Percentiles rank a stretch among this genome's conserved stretches.
phyloP scores from a whole-genome alignment of 345 rosid genomes.

The Arabidopsis arenosa region DNA sequence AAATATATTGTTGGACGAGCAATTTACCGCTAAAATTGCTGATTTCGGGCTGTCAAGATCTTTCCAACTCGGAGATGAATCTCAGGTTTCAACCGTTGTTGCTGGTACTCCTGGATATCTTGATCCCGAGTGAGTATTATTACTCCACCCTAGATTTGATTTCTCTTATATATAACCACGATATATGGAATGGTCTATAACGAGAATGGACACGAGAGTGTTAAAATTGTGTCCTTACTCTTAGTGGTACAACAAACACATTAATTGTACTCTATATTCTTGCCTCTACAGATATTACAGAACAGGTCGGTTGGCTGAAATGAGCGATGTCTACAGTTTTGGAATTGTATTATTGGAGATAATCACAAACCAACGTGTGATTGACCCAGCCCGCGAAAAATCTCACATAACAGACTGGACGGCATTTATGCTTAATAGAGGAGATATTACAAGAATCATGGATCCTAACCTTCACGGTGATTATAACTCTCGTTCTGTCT shows the following conservation, averaged over 20 bases:
- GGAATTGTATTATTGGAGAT: constrained; percentile 58
- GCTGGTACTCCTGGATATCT: constrained; percentile 34
- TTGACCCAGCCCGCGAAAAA: constrained; percentile 25
- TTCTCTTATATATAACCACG: no score
- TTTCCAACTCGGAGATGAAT: constrained; percentile 30
- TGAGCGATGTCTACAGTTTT: constrained; percentile 60
- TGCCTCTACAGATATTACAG: constrained; percentile 28
- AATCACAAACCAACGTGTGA: constrained; percentile 52
- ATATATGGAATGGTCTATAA: no score
- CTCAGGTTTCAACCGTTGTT: constrained; percentile 20
- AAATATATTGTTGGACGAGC: constrained; percentile 43
- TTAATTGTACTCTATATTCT: neutral
- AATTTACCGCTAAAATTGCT: constrained; percentile 50
- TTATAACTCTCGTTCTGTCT: constrained; percentile 43
- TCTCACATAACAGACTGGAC: constrained; percentile 48
- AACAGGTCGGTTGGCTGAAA: constrained; percentile 45
- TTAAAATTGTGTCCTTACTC: neutral
- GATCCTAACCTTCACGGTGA: constrained; percentile 53
- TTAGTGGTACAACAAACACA: neutral
- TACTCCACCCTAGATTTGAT: no score
- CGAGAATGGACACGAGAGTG: no score
- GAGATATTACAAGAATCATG: constrained; percentile 49
- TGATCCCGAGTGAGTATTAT: constrained; percentile 34
- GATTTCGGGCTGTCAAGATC: constrained; percentile 43
- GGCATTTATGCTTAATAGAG: constrained; percentile 37